phyloP scores from a whole-genome alignment of 257 asterid genomes.

The Solanum etuberosum region DNA sequence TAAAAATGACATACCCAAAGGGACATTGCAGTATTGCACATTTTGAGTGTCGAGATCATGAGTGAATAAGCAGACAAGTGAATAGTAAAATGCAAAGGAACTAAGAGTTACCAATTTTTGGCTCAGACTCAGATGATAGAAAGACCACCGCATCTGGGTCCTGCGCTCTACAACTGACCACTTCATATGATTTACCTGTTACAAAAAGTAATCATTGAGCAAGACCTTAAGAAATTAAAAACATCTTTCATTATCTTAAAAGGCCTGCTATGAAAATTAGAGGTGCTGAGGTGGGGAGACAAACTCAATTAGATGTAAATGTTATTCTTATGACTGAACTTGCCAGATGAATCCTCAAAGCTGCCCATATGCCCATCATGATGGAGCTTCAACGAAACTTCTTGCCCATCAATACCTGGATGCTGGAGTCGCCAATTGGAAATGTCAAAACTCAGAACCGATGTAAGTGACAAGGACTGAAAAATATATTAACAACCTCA shows the following conservation, averaged over 20 bases:
- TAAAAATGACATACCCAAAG: background rate
- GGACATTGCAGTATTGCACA: background rate
- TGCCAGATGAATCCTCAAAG: constrained; percentile 44
- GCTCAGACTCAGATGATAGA: constrained; percentile 35
- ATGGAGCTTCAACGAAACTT: constrained; percentile 31
- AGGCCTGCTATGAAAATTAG: background rate
- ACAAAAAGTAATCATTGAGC: background rate
- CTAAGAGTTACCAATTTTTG: constrained; percentile 41
- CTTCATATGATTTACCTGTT: constrained; percentile 53
- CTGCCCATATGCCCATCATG: constrained; percentile 40
- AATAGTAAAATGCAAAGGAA: background rate
- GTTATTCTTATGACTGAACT: background rate
- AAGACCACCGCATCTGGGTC: constrained; percentile 43
- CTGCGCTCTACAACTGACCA: constrained; percentile 34
- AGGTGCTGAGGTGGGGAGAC: background rate
- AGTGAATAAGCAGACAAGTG: background rate
- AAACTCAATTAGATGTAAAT: background rate
- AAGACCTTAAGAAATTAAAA: background rate
- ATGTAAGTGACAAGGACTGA: background rate
- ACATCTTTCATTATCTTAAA: background rate
- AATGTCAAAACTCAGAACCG: background rate
- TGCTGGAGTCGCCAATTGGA: constrained; percentile 23
- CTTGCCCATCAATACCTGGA: constrained; percentile 43
- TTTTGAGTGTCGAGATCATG: background rate
- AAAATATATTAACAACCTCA: background rate